Percentiles rank a stretch among this genome's conserved stretches.
Evolutionary conservation across 225 moss, liverwort and hornwort genomes (phyloP).

Genomic region (Bryoerythrophyllum caledonicum): DNA sequence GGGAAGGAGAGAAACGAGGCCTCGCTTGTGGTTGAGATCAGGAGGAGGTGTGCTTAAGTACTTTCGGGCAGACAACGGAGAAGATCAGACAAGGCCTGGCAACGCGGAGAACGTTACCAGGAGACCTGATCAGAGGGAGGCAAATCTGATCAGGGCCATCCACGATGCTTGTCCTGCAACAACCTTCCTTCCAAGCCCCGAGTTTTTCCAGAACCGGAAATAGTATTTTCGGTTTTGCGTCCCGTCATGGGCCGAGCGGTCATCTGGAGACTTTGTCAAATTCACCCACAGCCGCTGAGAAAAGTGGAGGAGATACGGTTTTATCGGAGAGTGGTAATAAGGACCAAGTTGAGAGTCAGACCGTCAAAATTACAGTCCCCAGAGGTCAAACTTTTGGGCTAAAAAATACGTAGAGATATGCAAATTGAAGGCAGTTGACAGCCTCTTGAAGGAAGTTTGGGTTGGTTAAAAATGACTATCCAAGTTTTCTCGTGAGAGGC

Average conservation of each 20-base stretch:
- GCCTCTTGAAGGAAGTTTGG: too few relatives aligned
- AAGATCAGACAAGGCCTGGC: not conserved
- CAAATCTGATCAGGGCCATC: conserved; percentile 2
- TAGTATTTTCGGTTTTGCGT: not conserved
- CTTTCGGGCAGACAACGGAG: not conserved
- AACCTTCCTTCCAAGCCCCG: not conserved
- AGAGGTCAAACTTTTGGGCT: too few relatives aligned
- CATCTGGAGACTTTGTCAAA: too few relatives aligned
- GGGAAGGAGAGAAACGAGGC: not conserved
- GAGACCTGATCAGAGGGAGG: not conserved
- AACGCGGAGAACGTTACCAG: not conserved
- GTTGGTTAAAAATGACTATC: too few relatives aligned
- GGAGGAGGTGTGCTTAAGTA: conserved; percentile 3
- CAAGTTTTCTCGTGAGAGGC: too few relatives aligned
- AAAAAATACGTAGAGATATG: too few relatives aligned
- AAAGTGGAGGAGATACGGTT: too few relatives aligned
- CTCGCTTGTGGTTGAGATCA: not conserved
- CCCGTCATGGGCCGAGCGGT: not conserved
- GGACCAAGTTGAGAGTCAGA: too few relatives aligned
- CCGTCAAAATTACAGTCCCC: too few relatives aligned
- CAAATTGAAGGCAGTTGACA: too few relatives aligned
- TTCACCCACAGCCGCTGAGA: too few relatives aligned
- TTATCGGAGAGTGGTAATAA: too few relatives aligned
- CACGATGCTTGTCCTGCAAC: not conserved
- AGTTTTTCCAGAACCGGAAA: conserved; percentile 1